These are phyloP conservation scores for Botrytis byssoidea DNA, from an alignment of 2,329 filamentous ascomycete genomes.

Conservation along the genomic window DNA sequence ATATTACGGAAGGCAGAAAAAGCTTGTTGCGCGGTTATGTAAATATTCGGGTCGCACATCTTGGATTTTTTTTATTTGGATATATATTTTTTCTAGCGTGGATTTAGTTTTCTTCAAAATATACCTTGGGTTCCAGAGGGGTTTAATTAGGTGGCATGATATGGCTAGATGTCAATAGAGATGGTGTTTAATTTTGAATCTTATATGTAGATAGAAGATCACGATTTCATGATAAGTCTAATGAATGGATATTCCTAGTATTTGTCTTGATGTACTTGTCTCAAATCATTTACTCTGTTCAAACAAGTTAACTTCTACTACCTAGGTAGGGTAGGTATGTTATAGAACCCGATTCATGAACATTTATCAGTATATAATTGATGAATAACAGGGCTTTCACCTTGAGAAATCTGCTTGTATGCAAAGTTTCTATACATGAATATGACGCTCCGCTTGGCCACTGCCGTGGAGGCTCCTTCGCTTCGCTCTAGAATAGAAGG, in stretches of 20 bases:
- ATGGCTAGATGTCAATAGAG: neutral
- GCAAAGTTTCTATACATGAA: neutral
- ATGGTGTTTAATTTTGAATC: neutral
- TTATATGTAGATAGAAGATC: neutral
- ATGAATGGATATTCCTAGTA: neutral
- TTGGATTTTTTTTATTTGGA: neutral
- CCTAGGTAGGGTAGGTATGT: neutral
- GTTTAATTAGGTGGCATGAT: neutral
- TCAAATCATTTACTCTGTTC: neutral
- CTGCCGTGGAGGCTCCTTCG: conserved; percentile 1
- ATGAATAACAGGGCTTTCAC: neutral
- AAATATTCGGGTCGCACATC: conserved; percentile 10
- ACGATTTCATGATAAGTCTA: conserved; percentile 4
- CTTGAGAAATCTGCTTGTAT: neutral
- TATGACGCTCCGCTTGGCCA: neutral
- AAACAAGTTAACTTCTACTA: no score
- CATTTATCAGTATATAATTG: neutral
- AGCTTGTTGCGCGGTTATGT: conserved; percentile 39
- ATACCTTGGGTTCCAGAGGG: conserved; percentile 2
- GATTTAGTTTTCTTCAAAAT: neutral
- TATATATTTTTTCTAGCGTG: neutral
- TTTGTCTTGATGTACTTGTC: neutral
- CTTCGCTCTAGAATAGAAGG: neutral
- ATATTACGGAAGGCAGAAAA: conserved; percentile 36
- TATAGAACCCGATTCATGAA: neutral